Base-by-base conservation (phyloP, 805 yeast genomes). In the Starmerella vaccinii region DNA sequence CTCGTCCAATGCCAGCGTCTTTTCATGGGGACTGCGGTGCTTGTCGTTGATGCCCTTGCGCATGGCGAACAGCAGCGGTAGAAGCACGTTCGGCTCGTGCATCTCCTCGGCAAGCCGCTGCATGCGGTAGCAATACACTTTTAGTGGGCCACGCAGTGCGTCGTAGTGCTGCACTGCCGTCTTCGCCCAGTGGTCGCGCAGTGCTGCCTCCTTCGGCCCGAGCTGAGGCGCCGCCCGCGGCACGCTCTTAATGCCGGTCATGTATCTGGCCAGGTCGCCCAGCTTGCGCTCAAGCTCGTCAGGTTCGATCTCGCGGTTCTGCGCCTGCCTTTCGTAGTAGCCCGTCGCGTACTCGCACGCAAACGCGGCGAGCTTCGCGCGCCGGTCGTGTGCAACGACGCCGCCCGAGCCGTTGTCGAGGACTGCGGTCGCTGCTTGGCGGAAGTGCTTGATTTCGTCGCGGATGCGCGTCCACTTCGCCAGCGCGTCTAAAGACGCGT, bases 301-400 rank as follows among this genome's bases (percentile, higher is more conserved):
- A 13, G 8, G 19, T 16, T 32, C 35, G 15, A n/a, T 9, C 15
- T 32, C 18, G 18, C 15, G 5, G 35, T 12, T 32, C 15, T 16
- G 35, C 35, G 35, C 35, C 18, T 13, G 35, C 35, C 35, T 12
- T 12, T 26, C 34, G 34, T 41, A 41, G 45, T 41, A 27, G 15
- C 7, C 23, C 8, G 5, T 5, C 23, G 45, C 45, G 34, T 41
- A 41, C 23, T 41, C 45, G 33, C 45, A 41, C 32, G 45, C 45
- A 16, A 27, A 41, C 16, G 34, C 45, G 3, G 45, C 45, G 1
- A 41, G 45, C 33, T 41, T 41, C 2, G 45, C 45, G 23, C 45
- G 45, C 24, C 45, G 45, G 45, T 41, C 45, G 33, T 41, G 45
- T 16, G 45, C 45, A 5, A 41, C 45, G 2, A 41, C 45, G 16